Conservation (phyloP, 495 filamentous ascomycete species). For the Collariella sp. region DNA sequence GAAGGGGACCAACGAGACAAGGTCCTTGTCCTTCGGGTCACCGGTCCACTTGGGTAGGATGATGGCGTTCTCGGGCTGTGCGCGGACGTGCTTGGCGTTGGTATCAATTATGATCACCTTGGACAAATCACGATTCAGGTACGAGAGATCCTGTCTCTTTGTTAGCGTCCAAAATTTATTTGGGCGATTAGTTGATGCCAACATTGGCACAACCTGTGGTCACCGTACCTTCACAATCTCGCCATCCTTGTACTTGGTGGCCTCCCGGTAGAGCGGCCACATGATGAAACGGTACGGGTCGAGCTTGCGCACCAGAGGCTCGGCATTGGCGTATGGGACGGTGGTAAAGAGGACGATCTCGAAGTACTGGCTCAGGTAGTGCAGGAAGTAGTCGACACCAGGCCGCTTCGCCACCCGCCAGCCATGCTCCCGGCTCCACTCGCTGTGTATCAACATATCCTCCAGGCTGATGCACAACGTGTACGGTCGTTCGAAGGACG, state of each 20-base stretch:
- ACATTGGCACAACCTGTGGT: background rate
- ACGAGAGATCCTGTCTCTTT: constrained; percentile 68
- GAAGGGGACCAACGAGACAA: constrained; percentile 86
- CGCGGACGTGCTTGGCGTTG: constrained; percentile 63
- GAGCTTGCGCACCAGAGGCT: constrained; percentile 82
- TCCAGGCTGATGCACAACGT: constrained; percentile 88
- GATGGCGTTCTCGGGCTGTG: constrained; percentile 91
- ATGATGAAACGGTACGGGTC: constrained; percentile 95
- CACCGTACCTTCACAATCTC: constrained; percentile 82
- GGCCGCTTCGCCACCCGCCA: constrained; percentile 95
- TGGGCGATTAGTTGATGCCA: constrained; percentile 2
- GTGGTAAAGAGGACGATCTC: constrained; percentile 93
- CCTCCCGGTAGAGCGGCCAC: constrained; percentile 91
- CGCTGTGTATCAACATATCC: constrained; percentile 85
- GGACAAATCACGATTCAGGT: constrained; percentile 88
- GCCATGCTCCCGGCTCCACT: constrained; percentile 87
- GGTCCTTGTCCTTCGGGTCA: constrained; percentile 66
- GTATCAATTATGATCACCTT: constrained; percentile 93
- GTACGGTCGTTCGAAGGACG: constrained; percentile 74
- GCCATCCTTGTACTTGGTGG: constrained; percentile 87
- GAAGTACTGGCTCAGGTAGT: constrained; percentile 94
- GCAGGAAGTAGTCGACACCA: constrained; percentile 93
- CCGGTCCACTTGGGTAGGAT: constrained; percentile 86
- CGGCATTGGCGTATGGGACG: constrained; percentile 68
- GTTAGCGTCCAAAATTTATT: background rate